Evolutionary conservation across 495 filamentous ascomycete genomes (phyloP), one percentile per base, ranked within the genome.

Genomic region (Podospora pseudopauciseta): DNA sequence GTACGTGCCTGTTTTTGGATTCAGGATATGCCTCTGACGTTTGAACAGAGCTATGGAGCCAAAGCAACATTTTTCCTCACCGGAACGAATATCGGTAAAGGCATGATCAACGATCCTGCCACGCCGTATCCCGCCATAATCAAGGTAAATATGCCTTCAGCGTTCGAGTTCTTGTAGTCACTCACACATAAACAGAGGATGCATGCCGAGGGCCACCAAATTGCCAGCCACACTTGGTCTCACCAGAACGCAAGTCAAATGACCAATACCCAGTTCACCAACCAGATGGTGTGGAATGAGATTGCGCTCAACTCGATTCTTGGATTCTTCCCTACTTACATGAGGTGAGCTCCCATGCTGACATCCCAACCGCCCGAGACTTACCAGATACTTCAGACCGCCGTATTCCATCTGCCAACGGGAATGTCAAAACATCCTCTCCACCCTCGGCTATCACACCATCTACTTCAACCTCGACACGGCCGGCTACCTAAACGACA

Each of bases 211-310:
- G 91, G 92, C n/a, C 92, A 96, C 74, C 92, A 95, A 75, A 81
- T 96, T 65, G 92, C 89, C 32, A 90, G 88, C 71, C 92, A 96
- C 71, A 95, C 91, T 1, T 96, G 91, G 92, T 91, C 89, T 54
- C 92, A 96, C 71, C 88, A 79, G 84, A 92, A 82, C 78, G 92
- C 71, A 83, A 84, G 77, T 83, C 85, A 73, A 74, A 87, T 75
- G 80, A 85, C 63, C 68, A 85, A 63, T 73, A 73, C 32, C 74
- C 81, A 89, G 66, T 87, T 90, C 68, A 80, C 81, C 4, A 83
- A 88, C 19, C 89, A 95, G 71, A 89, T 96, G 75, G 74, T 86
- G 61, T 92, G 89, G 83, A 91, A 91, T 67, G 92, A 95, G 77
- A 91, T 90, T 66, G 92, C 92, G 0, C 71, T 95, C 20, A 88